These are phyloP conservation scores for Vaccinium corymbosum DNA, from an alignment of 148 eudicot species.

Conservation along the genomic window DNA sequence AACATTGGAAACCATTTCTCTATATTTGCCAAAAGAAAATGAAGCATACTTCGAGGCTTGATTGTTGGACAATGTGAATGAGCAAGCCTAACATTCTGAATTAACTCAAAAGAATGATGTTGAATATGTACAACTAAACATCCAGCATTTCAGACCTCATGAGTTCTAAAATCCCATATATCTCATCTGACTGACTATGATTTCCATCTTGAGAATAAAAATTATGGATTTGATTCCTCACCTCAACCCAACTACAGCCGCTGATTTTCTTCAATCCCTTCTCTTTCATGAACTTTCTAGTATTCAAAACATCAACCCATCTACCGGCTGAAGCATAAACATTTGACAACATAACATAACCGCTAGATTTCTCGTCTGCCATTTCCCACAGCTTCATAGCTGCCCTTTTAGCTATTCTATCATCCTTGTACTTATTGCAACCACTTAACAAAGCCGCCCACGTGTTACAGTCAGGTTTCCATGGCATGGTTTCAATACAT, in stretches of 20 bases:
- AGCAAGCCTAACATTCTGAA: neutral
- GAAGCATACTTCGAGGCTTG: neutral
- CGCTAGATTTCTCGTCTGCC: conserved; percentile 33
- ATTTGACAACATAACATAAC: conserved; percentile 43
- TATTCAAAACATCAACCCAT: conserved; percentile 36
- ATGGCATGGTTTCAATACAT: conserved; percentile 31
- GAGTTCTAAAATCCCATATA: conserved; percentile 28
- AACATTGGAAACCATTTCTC: neutral
- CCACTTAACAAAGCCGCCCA: conserved; percentile 50
- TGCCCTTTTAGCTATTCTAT: conserved; percentile 27
- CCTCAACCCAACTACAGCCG: conserved; percentile 51
- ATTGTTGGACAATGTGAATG: neutral
- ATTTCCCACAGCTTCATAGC: conserved; percentile 28
- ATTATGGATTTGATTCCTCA: conserved; percentile 31
- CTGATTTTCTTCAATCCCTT: conserved; percentile 34
- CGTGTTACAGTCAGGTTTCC: conserved; percentile 26
- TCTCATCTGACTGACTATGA: conserved; percentile 25
- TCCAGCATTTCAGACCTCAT: conserved; percentile 34
- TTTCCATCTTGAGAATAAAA: conserved; percentile 40
- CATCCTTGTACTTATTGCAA: conserved; percentile 27
- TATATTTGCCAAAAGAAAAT: neutral
- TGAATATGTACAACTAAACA: neutral
- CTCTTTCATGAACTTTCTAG: conserved; percentile 37
- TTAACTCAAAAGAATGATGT: neutral
- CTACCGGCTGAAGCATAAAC: conserved; percentile 46